These are phyloP conservation scores for Clitoria ternatea DNA, from an alignment of 306 rosid genomes.

Conservation along the genomic window DNA sequence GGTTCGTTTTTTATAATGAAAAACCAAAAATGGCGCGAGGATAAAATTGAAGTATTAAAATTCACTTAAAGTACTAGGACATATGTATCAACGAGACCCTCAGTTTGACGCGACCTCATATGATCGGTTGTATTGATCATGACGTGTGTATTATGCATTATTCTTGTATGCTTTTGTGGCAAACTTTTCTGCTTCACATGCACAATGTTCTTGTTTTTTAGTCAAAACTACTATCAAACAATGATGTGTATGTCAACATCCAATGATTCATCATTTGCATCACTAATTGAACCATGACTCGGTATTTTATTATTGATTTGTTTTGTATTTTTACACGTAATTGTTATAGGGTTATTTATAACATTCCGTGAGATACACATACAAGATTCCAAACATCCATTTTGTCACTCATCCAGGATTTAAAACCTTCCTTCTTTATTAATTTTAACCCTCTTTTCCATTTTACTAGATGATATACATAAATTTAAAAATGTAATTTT, in stretches of 20 bases:
- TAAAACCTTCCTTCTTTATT: neutral
- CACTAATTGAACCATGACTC: neutral
- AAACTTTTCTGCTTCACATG: constrained; percentile 25
- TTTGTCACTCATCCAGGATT: neutral
- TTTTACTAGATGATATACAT: neutral
- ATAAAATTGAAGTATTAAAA: neutral
- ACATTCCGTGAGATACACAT: neutral
- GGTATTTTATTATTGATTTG: neutral
- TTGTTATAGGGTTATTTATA: neutral
- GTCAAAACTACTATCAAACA: constrained; percentile 17
- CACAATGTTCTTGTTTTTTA: constrained; percentile 10
- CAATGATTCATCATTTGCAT: neutral
- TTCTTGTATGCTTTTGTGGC: neutral
- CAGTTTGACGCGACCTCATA: neutral
- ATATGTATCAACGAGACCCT: constrained; percentile 12
- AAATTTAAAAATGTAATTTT: neutral
- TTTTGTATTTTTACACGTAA: neutral
- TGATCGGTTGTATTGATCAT: neutral
- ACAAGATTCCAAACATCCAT: neutral
- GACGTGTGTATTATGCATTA: constrained; percentile 23
- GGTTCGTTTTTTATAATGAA: neutral
- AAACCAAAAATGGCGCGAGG: neutral
- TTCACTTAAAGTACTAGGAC: neutral
- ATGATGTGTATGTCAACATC: constrained; percentile 14
- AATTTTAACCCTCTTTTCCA: neutral